phyloP scores from a whole-genome alignment of 805 yeast genomes.

The Tetrapisispora fleetii region DNA sequence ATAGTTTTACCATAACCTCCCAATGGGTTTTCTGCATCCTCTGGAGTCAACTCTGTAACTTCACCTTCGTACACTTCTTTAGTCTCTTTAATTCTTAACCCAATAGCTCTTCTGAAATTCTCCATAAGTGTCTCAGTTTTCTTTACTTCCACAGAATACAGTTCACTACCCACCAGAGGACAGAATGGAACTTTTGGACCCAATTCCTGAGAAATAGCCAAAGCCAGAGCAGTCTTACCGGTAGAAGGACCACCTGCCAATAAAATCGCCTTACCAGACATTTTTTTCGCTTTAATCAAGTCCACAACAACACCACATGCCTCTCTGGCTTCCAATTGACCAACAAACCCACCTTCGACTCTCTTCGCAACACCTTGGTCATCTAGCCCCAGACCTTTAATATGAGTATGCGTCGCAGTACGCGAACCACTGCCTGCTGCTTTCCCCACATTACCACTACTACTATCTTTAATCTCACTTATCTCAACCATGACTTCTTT shows the following conservation, averaged over 20 bases:
- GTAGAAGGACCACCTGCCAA: slow-evolving; percentile 98
- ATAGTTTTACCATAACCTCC: slow-evolving; percentile 98
- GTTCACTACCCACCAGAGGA: slow-evolving; percentile 91
- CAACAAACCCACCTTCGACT: slow-evolving; percentile 79
- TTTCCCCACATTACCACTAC: not conserved
- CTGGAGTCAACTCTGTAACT: slow-evolving; percentile 90
- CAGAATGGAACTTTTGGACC: slow-evolving; percentile 98
- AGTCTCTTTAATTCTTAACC: slow-evolving; percentile 89
- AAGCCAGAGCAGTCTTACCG: slow-evolving; percentile 94
- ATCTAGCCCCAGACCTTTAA: slow-evolving; percentile 88
- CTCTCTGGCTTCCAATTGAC: slow-evolving; percentile 64
- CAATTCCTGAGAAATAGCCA: slow-evolving; percentile 90
- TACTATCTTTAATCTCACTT: slow-evolving; percentile 2
- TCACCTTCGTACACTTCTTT: slow-evolving; percentile 98
- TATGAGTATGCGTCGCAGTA: slow-evolving; percentile 95
- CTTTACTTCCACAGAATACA: slow-evolving; percentile 92
- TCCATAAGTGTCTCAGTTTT: slow-evolving; percentile 96
- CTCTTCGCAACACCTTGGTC: slow-evolving; percentile 78
- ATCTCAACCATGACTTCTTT: slow-evolving; percentile 3
- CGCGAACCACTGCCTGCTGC: slow-evolving; percentile 29
- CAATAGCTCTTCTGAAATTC: slow-evolving; percentile 92
- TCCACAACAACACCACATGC: slow-evolving; percentile 95
- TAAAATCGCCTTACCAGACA: slow-evolving; percentile 92
- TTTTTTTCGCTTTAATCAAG: slow-evolving; percentile 79
- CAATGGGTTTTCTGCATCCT: slow-evolving; percentile 90